These are phyloP conservation scores for Phaseolus coccineus DNA, from an alignment of 331 rosid species.

Conservation along the genomic window DNA sequence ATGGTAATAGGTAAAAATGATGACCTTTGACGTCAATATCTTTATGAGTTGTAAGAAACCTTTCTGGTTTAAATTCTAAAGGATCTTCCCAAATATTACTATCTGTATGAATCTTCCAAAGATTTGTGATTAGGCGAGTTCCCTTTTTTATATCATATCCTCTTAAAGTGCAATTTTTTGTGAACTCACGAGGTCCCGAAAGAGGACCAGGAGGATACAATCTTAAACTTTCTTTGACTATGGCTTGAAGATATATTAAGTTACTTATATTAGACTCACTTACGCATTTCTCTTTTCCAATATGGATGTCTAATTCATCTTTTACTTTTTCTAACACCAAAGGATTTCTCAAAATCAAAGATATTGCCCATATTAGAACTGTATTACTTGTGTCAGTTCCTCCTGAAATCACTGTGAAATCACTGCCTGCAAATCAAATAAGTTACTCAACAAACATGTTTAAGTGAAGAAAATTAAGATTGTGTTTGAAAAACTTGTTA, in stretches of 20 bases:
- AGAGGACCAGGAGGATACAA: not conserved
- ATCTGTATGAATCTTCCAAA: not conserved
- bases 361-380: not conserved
- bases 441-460: fast-evolving
- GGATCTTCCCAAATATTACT: not conserved
- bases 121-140: not conserved
- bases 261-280: not conserved
- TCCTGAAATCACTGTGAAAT: not conserved
- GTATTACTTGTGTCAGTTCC: not conserved
- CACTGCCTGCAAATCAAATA: not conserved
- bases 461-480: too few relatives aligned
- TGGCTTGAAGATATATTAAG: not conserved
- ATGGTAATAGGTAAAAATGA: slow-evolving; percentile 6
- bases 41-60: not conserved
- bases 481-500: too few relatives aligned
- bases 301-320: not conserved
- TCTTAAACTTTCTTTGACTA: not conserved
- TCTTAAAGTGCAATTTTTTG: not conserved
- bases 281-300: not conserved
- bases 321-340: not conserved
- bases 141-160: not conserved
- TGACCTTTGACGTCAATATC: not conserved
- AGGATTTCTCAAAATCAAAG: not conserved
- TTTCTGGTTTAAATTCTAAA: not conserved
- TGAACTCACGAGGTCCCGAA: not conserved